A percentile compares a stretch with the other conserved stretches of the same genome.
Evolutionary conservation across 23 red algal genomes (phyloP).

Genomic region (Rhodosorus marinus): DNA sequence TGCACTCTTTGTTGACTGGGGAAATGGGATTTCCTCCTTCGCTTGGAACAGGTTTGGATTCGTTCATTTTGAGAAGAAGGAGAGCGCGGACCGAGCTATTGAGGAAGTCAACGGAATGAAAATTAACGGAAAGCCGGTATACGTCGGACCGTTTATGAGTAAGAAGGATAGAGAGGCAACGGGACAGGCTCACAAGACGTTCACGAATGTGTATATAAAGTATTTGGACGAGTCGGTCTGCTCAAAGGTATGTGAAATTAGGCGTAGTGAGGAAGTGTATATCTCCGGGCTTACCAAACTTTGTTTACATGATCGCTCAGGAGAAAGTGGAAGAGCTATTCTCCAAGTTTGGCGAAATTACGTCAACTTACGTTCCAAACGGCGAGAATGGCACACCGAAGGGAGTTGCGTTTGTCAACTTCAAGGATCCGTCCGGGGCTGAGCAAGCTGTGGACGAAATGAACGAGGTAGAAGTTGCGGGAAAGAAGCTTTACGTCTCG

Average conservation of each 20-base stretch:
- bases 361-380: conserved; percentile 45
- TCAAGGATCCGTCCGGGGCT: conserved; percentile 56
- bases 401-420: conserved; percentile 98
- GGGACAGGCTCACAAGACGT: conserved; percentile 58
- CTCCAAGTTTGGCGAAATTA: conserved; percentile 68
- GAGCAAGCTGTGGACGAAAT: conserved; percentile 59
- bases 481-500: conserved; percentile 54
- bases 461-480: conserved; percentile 46
- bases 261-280: too few relatives aligned
- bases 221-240: conserved; percentile 67
- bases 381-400: conserved; percentile 10
- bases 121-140: conserved; percentile 59
- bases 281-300: conserved; percentile 4
- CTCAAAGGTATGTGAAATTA: too few relatives aligned
- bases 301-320: conserved; percentile 13
- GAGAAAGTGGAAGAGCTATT: conserved; percentile 62
- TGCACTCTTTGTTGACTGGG: too few relatives aligned
- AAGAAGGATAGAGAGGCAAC: conserved; percentile 80
- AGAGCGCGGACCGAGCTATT: conserved; percentile 63
- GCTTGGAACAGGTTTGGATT: too few relatives aligned
- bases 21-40: too few relatives aligned
- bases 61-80: conserved; percentile 85
- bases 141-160: conserved; percentile 68
- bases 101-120: conserved; percentile 73
- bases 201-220: conserved; percentile 96